Evolutionary conservation across 2,329 filamentous ascomycete genomes (phyloP), one percentile per base, ranked within the genome.

Genomic region (Lachnellula arida): DNA sequence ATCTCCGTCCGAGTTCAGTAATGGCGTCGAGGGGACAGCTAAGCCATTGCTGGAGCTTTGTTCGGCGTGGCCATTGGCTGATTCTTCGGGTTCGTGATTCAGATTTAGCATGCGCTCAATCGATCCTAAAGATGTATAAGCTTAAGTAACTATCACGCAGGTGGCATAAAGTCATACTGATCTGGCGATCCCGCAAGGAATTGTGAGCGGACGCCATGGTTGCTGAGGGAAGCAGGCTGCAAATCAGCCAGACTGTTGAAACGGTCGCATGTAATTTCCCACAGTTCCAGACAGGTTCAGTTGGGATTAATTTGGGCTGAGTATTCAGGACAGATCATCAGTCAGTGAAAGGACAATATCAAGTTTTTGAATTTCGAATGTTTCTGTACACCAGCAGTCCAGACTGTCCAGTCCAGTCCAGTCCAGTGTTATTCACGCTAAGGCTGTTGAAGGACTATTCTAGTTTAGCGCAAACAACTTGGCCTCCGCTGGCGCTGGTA

Each of bases 91-190:
- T 59, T 75, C 80, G 68, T 94, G 87, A 74, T 99, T 99, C 64
- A 99, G 79, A 72, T 97, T 97, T 64, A 99, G 84, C 68, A 99
- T 91, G 74, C 91, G 93, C 77, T 96, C 91, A 68, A 99, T 91
- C 17, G 93, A 93, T 49, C 88, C 92, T 96, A 63, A 40, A 62
- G 12, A n/a, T 52, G 44, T 46, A 46, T 66, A 39, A 66, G 56
- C 54, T 40, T 52, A 47, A 34, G 47, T 44, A 54, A 5, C 0
- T 47, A n/a, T 12, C 1, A 23, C 14, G 44, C 52, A 67, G 69
- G 55, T 58, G 54, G 62, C 63, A 40, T 28, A 39, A 52, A 37
- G 46, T 60, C 81, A 68, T 76, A 87, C 85, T 82, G 73, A 89
- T 85, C 78, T 89, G 86, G 68, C 85, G 83, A 75, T 88, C 85